phyloP scores from a whole-genome alignment of 2,329 filamentous ascomycete species.

The Aureobasidium leucospermi region DNA sequence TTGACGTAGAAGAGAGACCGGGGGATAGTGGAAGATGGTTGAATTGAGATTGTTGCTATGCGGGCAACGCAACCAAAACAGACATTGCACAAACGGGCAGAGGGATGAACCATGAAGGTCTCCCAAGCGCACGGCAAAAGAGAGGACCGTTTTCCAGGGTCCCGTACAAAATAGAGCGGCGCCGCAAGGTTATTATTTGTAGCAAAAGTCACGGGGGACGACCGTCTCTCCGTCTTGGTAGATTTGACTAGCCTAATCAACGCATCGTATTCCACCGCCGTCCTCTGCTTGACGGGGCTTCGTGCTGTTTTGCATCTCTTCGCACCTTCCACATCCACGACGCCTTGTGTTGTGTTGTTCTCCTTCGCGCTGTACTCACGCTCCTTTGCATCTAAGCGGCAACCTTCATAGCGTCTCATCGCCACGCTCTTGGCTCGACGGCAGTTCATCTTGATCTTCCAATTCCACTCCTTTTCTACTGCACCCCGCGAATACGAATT shows the following conservation, averaged over 20 bases:
- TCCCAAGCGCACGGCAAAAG: neutral
- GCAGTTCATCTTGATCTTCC: neutral
- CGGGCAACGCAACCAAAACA: neutral
- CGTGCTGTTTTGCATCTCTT: neutral
- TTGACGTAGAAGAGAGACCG: neutral
- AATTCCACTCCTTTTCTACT: neutral
- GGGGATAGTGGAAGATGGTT: neutral
- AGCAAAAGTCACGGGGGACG: conserved; percentile 1
- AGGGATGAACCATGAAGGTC: neutral
- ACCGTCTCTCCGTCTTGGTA: conserved; percentile 2
- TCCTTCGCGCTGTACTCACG: neutral
- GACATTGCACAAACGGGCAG: conserved; percentile 6
- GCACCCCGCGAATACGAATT: conserved; percentile 3
- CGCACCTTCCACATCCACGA: neutral
- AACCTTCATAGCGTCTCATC: neutral
- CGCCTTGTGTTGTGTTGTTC: neutral
- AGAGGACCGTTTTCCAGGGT: neutral
- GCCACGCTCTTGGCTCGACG: conserved; percentile 5
- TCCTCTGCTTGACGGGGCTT: neutral
- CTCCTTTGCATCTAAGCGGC: neutral
- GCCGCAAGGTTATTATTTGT: neutral
- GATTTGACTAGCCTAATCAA: conserved; percentile 10
- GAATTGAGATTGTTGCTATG: conserved; percentile 1
- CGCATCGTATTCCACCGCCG: conserved; percentile 8
- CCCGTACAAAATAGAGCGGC: neutral